Evolutionary conservation across 2,329 filamentous ascomycete genomes (phyloP).

Genomic region (Ceratocystiopsis brevicomis): DNA sequence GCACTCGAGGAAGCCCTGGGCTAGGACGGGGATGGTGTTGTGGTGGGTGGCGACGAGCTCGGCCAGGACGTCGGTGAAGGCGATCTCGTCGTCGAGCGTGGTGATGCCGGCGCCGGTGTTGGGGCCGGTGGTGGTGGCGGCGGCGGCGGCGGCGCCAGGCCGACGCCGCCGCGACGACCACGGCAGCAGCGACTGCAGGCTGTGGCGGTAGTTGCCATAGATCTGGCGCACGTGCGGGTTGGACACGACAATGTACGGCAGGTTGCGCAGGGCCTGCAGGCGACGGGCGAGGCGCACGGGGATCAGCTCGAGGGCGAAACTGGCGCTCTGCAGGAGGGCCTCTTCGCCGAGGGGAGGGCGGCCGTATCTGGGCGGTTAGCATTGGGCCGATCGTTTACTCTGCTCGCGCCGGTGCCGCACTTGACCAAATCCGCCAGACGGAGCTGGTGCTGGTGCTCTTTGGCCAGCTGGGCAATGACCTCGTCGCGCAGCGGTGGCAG

Average conservation of each 20-base stretch:
- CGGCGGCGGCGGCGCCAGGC: not conserved
- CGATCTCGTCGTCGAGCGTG: conserved; percentile 68
- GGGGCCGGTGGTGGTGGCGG: not conserved
- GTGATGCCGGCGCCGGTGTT: conserved; percentile 31
- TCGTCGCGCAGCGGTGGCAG: conserved; percentile 33
- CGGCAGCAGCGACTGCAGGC: conserved; percentile 72
- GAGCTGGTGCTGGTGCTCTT: conserved; percentile 58
- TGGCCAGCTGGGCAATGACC: conserved; percentile 61
- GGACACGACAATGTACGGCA: conserved; percentile 96
- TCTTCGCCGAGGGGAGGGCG: conserved; percentile 65
- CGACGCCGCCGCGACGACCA: conserved; percentile 40
- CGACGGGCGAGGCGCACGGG: conserved; percentile 85
- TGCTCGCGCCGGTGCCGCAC: too few relatives aligned
- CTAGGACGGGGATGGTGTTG: conserved; percentile 85
- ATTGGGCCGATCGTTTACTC: too few relatives aligned
- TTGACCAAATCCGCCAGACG: conserved; percentile 78
- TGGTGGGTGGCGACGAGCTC: conserved; percentile 90
- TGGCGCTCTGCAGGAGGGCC: conserved; percentile 73
- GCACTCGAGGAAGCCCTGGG: conserved; percentile 82
- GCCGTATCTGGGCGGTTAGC: conserved; percentile 34
- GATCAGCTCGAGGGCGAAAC: conserved; percentile 84
- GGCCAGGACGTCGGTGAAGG: conserved; percentile 80
- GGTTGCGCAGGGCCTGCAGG: conserved; percentile 78
- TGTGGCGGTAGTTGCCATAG: conserved; percentile 91
- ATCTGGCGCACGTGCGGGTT: conserved; percentile 89